Conservation (phyloP, 768 basidiomycete genomes). For the Boletellus ananiceps region DNA sequence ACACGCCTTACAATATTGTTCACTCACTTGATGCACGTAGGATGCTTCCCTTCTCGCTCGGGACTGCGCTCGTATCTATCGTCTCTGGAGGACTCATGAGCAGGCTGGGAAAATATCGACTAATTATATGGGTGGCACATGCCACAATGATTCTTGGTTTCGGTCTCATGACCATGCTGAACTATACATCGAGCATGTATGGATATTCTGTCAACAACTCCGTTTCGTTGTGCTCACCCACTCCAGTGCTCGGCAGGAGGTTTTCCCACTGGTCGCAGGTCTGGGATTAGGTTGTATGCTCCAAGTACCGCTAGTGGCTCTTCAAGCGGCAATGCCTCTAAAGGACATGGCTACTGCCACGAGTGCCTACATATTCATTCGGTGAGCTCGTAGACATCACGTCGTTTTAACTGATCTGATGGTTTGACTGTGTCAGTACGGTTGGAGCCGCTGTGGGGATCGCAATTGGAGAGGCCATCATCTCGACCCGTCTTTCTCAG, state of each 20-base stretch:
- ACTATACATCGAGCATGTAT: slow-evolving; percentile 43
- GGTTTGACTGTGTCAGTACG: slow-evolving; percentile 37
- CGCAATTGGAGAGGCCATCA: slow-evolving; percentile 68
- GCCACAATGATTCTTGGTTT: slow-evolving; percentile 55
- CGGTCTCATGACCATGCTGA: slow-evolving; percentile 72
- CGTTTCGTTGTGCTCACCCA: slow-evolving; percentile 3
- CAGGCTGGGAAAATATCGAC: slow-evolving; percentile 51
- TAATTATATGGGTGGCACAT: slow-evolving; percentile 59
- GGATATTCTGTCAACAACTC: background rate
- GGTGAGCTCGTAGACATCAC: slow-evolving; percentile 34
- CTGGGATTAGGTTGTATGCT: slow-evolving; percentile 64
- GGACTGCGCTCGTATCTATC: slow-evolving; percentile 49
- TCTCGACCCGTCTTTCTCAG: slow-evolving; percentile 45
- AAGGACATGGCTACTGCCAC: slow-evolving; percentile 86
- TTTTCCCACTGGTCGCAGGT: slow-evolving; percentile 65
- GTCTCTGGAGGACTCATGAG: slow-evolving; percentile 55
- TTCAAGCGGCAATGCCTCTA: slow-evolving; percentile 85
- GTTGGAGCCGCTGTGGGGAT: slow-evolving; percentile 78
- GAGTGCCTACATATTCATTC: slow-evolving; percentile 62
- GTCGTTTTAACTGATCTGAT: slow-evolving; percentile 1
- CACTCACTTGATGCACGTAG: slow-evolving; percentile 30
- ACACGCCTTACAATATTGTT: background rate
- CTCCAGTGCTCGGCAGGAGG: slow-evolving; percentile 53
- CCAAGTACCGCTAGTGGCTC: slow-evolving; percentile 61
- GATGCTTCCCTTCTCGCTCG: slow-evolving; percentile 74